Evolutionary conservation across 768 basidiomycete genomes (phyloP), one percentile per base, ranked within the genome.

Genomic region (Tremella fuciformis): DNA sequence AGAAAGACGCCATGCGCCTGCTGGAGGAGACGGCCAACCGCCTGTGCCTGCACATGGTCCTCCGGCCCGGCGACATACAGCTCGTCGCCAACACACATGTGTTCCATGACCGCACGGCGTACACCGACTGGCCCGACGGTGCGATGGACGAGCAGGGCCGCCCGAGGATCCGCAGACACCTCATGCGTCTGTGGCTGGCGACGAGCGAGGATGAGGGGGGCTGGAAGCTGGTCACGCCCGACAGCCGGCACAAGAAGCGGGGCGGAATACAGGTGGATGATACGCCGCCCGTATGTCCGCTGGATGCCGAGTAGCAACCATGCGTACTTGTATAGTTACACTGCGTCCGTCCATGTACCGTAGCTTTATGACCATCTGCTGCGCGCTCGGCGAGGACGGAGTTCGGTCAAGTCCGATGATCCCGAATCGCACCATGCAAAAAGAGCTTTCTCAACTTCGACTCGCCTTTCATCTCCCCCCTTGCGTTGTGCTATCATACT

Each of bases 241-340:
- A 77, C 53, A 70, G 65, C 41, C 60, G 61, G 46, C 50, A 65
- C 24, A 44, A 54, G 22, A 73, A 70, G 55, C 49, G 76, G 49
- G 75, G 76, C 7, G 76, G 76, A 9, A 73, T 76, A 16, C 76
- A 77, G 57, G 75, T 77, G 13, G 60, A 73, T 48, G 26, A 50
- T 38, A 50, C 16, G n/a, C 57, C 52, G 15, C 47, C 62, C 6
- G 19, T 26, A 9, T 63, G 62, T 47, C 62, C 62, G 2, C 39
- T 63, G 2, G 57, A 51, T 9, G 57, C 62, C 13, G 62, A 63
- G 53, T 63, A 52, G 47, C 6, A 11, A 6, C 29, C 29, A 34
- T n/a, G n/a, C n/a, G n/a, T 34, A 46, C 22, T 46, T 18, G 18
- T 22, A 46, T 25, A 51, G 42, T 29, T 15, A 39, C 26, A n/a